Percentiles rank a stretch among this genome's conserved stretches.
Evolutionary conservation across 2,329 filamentous ascomycete genomes (phyloP).

Genomic region (Exophiala bonariae): DNA sequence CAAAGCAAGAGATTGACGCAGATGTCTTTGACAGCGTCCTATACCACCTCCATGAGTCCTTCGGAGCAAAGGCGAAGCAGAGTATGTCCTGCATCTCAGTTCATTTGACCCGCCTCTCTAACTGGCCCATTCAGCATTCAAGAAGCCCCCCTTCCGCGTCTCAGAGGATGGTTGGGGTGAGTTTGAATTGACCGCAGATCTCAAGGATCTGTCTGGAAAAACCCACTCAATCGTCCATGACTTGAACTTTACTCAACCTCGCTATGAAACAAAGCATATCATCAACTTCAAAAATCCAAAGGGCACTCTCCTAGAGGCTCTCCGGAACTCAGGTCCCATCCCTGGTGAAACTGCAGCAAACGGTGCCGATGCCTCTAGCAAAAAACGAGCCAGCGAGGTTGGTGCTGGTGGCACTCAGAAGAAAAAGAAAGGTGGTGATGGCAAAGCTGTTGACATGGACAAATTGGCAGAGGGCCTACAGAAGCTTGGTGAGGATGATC

Average conservation of each 20-base stretch:
- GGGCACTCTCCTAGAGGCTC: constrained; percentile 72
- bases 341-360: constrained; percentile 65
- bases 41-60: constrained; percentile 92
- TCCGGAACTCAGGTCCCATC: constrained; percentile 84
- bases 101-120: not conserved
- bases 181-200: constrained; percentile 89
- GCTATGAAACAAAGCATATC: constrained; percentile 79
- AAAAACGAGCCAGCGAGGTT: constrained; percentile 53
- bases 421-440: constrained; percentile 71
- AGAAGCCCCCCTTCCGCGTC: constrained; percentile 83
- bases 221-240: constrained; percentile 82
- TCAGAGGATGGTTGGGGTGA: constrained; percentile 97
- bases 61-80: constrained; percentile 77
- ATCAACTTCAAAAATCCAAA: constrained; percentile 78
- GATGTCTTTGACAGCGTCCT: constrained; percentile 87
- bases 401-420: constrained; percentile 59
- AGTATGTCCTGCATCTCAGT: constrained; percentile 56
- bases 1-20: constrained; percentile 80
- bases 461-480: constrained; percentile 91
- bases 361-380: constrained; percentile 54
- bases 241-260: constrained; percentile 80
- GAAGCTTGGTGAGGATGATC: constrained; percentile 86
- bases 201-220: constrained; percentile 77
- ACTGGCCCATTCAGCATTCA: constrained; percentile 72
- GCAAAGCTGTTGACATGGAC: constrained; percentile 78